A percentile compares a stretch with the other conserved stretches of the same genome.
phyloP scores from a whole-genome alignment of 192 early-diverging fungal genomes.

The Bifiguratus adelaidae region DNA sequence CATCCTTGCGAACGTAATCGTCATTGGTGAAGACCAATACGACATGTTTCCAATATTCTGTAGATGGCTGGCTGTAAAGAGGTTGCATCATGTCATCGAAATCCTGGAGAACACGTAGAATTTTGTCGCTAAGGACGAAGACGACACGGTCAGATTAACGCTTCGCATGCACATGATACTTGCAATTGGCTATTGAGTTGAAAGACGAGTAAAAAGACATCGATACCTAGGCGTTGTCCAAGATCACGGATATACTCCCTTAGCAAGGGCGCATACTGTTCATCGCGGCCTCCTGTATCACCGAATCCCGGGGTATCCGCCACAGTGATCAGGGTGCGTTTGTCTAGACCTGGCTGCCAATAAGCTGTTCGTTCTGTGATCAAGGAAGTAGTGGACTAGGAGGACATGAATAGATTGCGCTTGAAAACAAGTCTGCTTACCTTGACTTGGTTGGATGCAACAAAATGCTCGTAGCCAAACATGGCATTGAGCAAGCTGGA shows the following conservation, averaged over 20 bases:
- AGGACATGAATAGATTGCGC: not conserved
- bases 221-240: slow-evolving; percentile 9
- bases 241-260: slow-evolving; percentile 7
- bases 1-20: not conserved
- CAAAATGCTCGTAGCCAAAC: slow-evolving; percentile 5
- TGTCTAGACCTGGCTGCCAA: slow-evolving; percentile 13
- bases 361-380: slow-evolving; percentile 9
- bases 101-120: slow-evolving; percentile 4
- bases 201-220: slow-evolving; percentile 11
- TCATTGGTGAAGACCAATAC: slow-evolving; percentile 11
- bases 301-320: slow-evolving; percentile 17
- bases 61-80: slow-evolving; percentile 3
- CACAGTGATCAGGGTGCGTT: slow-evolving; percentile 5
- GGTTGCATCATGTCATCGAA: slow-evolving; percentile 10
- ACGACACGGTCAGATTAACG: not conserved
- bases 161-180: not conserved
- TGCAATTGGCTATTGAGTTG: slow-evolving; percentile 1
- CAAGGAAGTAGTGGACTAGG: slow-evolving; percentile 4
- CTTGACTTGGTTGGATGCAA: slow-evolving; percentile 1
- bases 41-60: slow-evolving; percentile 11
- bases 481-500: slow-evolving; percentile 12
- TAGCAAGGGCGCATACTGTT: not conserved
- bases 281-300: slow-evolving; percentile 7
- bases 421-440: not conserved
- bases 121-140: not conserved